These are phyloP conservation scores for Fusarium sp. DNA, from an alignment of 2,329 filamentous ascomycete genomes.

Conservation along the genomic window DNA sequence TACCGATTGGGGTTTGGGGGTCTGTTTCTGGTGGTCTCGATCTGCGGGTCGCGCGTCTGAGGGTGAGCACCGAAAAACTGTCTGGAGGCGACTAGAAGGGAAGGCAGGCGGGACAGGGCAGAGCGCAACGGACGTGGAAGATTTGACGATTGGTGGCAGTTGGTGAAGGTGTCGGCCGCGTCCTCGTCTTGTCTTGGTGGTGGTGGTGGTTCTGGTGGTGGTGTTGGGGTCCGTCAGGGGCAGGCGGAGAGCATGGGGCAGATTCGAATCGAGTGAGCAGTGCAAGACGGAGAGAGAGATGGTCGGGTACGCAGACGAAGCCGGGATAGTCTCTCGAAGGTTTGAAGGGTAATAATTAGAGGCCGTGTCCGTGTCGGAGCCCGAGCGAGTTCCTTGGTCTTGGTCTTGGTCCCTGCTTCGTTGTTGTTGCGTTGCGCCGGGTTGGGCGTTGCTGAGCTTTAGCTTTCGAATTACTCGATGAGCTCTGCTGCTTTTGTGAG, in stretches of 20 bases:
- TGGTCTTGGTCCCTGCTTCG: slow-evolving; percentile 10
- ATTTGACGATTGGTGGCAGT: slow-evolving; percentile 37
- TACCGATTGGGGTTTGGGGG: slow-evolving; percentile 1
- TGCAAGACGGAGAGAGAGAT: background rate
- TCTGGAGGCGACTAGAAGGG: slow-evolving; percentile 4
- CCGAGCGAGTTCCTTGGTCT: slow-evolving; percentile 12
- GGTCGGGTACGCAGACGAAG: background rate
- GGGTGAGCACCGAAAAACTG: slow-evolving; percentile 13
- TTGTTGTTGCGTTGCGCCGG: slow-evolving; percentile 21
- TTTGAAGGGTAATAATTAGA: slow-evolving; percentile 6
- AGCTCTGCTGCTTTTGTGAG: slow-evolving; percentile 6
- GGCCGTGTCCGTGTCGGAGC: slow-evolving; percentile 26
- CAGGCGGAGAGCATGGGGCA: slow-evolving; percentile 16
- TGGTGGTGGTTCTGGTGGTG: slow-evolving; percentile 17
- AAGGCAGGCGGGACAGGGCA: background rate
- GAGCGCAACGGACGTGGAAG: slow-evolving; percentile 14
- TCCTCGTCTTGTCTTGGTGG: slow-evolving; percentile 1
- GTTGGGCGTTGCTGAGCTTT: slow-evolving; percentile 19
- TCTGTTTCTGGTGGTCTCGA: slow-evolving; percentile 16
- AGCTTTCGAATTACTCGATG: slow-evolving; percentile 18
- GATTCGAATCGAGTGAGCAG: background rate
- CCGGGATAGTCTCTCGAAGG: slow-evolving; percentile 16
- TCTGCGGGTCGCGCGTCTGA: slow-evolving; percentile 12
- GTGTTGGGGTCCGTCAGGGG: slow-evolving; percentile 20
- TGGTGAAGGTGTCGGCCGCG: slow-evolving; percentile 20